These are phyloP conservation scores for Seminavis robusta DNA, from an alignment of 108 stramenopile genomes.

Conservation along the genomic window DNA sequence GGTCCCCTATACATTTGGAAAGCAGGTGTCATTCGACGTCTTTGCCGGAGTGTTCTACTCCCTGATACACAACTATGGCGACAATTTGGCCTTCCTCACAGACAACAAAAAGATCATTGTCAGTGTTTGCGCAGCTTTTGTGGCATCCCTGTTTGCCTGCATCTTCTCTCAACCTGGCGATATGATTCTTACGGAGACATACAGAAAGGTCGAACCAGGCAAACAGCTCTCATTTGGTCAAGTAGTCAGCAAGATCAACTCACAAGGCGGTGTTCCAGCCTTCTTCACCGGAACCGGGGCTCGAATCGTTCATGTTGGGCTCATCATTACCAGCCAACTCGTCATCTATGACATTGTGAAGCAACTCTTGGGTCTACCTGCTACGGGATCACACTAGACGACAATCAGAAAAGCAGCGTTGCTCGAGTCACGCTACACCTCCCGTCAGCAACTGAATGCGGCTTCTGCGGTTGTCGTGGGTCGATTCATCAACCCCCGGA, in stretches of 20 bases:
- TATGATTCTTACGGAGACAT: conserved; percentile 88
- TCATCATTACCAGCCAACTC: conserved; percentile 91
- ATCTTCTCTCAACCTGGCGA: conserved; percentile 93
- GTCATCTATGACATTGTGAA: conserved; percentile 94
- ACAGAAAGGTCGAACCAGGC: conserved; percentile 43
- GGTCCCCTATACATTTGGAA: conserved; percentile 94
- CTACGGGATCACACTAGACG: conserved; percentile 82
- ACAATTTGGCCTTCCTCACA: neutral
- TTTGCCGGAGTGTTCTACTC: conserved; percentile 47
- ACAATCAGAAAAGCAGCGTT: too few relatives aligned
- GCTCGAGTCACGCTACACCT: too few relatives aligned
- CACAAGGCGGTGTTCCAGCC: conserved; percentile 40
- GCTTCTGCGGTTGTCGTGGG: too few relatives aligned
- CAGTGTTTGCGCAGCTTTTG: conserved; percentile 60
- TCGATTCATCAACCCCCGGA: too few relatives aligned
- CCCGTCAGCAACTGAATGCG: too few relatives aligned
- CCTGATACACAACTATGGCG: neutral
- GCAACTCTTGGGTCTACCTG: conserved; percentile 86
- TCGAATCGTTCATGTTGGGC: conserved; percentile 86
- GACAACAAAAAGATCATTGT: conserved; percentile 55
- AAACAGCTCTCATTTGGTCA: conserved; percentile 13
- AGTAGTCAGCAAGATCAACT: conserved; percentile 27
- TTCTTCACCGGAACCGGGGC: conserved; percentile 84
- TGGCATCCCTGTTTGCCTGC: conserved; percentile 83
- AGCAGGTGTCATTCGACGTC: conserved; percentile 87